Base-by-base conservation (phyloP, 2,329 filamentous ascomycete genomes). In the Pezicula rhizophila region DNA sequence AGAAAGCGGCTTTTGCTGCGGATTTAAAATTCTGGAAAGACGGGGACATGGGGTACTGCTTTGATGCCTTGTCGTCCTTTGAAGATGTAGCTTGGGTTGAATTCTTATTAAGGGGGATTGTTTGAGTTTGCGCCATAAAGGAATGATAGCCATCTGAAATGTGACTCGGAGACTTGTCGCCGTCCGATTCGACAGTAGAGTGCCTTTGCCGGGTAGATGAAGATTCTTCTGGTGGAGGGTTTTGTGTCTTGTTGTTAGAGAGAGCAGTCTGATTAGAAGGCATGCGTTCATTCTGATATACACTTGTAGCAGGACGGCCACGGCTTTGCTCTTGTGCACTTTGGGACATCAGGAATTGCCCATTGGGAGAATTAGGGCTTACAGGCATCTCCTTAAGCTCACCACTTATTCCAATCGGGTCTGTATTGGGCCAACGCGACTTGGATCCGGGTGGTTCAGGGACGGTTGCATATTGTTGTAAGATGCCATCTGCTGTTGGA, bases 391-490 rank as follows among this genome's bases (percentile, higher is more conserved):
- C n/a, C 25, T 23, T 17, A 20, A 28, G 10, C 40, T 25, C 18
- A 25, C n/a, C 8, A 37, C 20, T 42, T 25, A 28, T 26, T n/a
- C n/a, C 10, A 14, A 26, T 11, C 25, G 41, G 35, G 25, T 35
- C 23, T 7, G 18, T 23, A 18, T 45, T 37, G 28, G 2, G 3
- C 8, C 46, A 45, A 39, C 40, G 47, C 12, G 47, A 47, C n/a
- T 20, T 48, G 6, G 39, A 41, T 12, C 33, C 34, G 12, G 44
- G 15, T 10, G 26, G 31, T 15, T 45, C 23, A 7, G 49, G 50
- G 8, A 47, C 37, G 31, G 28, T 49, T 20, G 49, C 51, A 28
- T 44, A 44, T 10, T 55, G 48, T 23, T 35, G 5, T 45, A 44
- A 12, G 48, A 48, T 23, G 23, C 33, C 11, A 45, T 35, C 42